phyloP scores from a whole-genome alignment of 73 alveolate genomes.

The Paramecium sexaurelia region DNA sequence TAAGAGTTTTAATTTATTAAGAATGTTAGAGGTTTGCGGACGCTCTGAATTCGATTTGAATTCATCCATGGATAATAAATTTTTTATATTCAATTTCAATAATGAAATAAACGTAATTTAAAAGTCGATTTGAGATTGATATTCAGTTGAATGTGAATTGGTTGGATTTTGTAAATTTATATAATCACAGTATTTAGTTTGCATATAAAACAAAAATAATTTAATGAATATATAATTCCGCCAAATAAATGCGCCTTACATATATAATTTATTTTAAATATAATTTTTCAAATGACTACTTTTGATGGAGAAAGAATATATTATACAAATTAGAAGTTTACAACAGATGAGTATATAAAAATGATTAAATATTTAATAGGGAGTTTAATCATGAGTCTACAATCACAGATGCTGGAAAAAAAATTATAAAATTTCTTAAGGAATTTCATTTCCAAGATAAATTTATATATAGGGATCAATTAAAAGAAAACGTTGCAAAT shows the following conservation, averaged over 20 bases:
- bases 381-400: not conserved
- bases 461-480: constrained; percentile 1
- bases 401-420: not conserved
- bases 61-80: not conserved
- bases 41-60: not conserved
- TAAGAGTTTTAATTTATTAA: not conserved
- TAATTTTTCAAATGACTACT: not conserved
- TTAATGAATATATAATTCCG: constrained; percentile 17
- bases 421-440: not conserved
- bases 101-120: not conserved
- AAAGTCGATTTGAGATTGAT: not conserved
- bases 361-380: not conserved
- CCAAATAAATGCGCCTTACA: constrained; percentile 20
- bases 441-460: constrained; percentile 32
- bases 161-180: not conserved
- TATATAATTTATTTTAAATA: not conserved
- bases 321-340: constrained; percentile 22
- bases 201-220: not conserved
- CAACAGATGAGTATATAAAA: constrained; percentile 17
- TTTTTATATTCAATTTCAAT: not conserved
- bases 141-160: not conserved
- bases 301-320: constrained; percentile 34
- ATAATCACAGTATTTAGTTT: not conserved
- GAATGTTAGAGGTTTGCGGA: not conserved
- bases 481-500: not conserved